Evolutionary conservation across 345 rosid genomes (phyloP).

Genomic region (Theobroma cacao): DNA sequence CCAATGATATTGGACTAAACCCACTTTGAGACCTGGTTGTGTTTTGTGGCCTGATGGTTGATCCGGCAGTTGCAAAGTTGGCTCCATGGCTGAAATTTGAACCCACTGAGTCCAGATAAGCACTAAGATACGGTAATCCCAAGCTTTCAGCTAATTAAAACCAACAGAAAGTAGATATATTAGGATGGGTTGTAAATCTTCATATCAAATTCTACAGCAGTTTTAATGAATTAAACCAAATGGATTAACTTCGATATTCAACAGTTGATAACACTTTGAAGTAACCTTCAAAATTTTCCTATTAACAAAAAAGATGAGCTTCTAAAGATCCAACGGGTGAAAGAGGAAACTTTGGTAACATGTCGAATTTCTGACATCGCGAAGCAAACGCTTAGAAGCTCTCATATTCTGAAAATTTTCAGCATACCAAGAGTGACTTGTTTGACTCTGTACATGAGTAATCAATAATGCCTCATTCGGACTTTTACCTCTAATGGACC

Average conservation of each 20-base stretch:
- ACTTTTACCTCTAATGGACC: background rate
- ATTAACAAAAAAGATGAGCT: no score
- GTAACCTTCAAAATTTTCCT: background rate
- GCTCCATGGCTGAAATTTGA: slow-evolving; percentile 82
- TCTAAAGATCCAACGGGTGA: background rate
- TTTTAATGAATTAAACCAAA: background rate
- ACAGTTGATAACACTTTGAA: no score
- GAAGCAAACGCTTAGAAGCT: background rate
- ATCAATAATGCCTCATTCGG: background rate
- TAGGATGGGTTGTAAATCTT: background rate
- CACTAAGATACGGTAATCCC: slow-evolving; percentile 4
- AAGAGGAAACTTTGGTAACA: background rate
- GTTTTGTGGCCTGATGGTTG: slow-evolving; percentile 63
- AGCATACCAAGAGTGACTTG: background rate
- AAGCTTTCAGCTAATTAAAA: slow-evolving; percentile 12
- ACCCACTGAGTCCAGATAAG: slow-evolving; percentile 29
- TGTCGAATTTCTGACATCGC: background rate
- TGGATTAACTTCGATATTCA: background rate
- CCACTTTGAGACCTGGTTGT: slow-evolving; percentile 57
- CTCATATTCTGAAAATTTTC: background rate
- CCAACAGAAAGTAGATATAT: background rate
- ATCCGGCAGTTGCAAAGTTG: slow-evolving; percentile 79
- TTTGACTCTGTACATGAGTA: background rate
- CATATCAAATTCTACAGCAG: background rate
- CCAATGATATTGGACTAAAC: slow-evolving; percentile 63